These are phyloP conservation scores for Sclerospora graminicola DNA, from an alignment of 352 stramenopile genomes.

Conservation along the genomic window DNA sequence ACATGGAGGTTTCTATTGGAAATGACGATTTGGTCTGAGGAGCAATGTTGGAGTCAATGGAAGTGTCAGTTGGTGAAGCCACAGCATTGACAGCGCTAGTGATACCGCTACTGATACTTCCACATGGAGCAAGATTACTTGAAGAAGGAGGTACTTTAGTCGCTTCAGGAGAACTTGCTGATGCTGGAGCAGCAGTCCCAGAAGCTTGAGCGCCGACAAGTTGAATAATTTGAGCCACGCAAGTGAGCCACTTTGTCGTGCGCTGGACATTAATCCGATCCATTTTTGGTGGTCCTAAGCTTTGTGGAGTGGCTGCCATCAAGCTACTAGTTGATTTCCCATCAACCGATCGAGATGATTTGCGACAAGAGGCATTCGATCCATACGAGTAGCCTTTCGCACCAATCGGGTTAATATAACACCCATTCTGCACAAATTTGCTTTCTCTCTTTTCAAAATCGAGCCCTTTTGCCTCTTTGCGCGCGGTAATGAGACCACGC, in stretches of 20 bases:
- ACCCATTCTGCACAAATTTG: slow-evolving; percentile 48
- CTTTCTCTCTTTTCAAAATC: slow-evolving; percentile 53
- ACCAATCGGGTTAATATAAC: slow-evolving; percentile 43
- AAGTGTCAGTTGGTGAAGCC: not conserved
- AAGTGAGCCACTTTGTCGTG: slow-evolving; percentile 61
- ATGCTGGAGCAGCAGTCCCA: slow-evolving; percentile 2
- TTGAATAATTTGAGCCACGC: slow-evolving; percentile 56
- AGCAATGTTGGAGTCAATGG: not conserved
- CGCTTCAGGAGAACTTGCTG: not conserved
- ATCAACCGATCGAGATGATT: slow-evolving; percentile 8
- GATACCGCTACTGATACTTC: not conserved
- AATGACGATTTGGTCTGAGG: not conserved
- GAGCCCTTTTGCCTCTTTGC: slow-evolving; percentile 34
- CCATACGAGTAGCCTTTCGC: slow-evolving; percentile 12
- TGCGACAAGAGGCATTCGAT: slow-evolving; percentile 12
- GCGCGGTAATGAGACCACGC: slow-evolving; percentile 37
- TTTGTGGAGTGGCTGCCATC: slow-evolving; percentile 8
- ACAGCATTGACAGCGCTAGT: not conserved
- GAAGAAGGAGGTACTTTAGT: not conserved
- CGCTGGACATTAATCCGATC: slow-evolving; percentile 71
- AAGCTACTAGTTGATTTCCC: slow-evolving; percentile 12
- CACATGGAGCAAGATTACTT: not conserved
- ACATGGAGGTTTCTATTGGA: not conserved
- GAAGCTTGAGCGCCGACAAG: slow-evolving; percentile 21
- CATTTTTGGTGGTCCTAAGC: slow-evolving; percentile 54